phyloP scores from a whole-genome alignment of 495 filamentous ascomycete genomes.

The Penicillium mononematosum region DNA sequence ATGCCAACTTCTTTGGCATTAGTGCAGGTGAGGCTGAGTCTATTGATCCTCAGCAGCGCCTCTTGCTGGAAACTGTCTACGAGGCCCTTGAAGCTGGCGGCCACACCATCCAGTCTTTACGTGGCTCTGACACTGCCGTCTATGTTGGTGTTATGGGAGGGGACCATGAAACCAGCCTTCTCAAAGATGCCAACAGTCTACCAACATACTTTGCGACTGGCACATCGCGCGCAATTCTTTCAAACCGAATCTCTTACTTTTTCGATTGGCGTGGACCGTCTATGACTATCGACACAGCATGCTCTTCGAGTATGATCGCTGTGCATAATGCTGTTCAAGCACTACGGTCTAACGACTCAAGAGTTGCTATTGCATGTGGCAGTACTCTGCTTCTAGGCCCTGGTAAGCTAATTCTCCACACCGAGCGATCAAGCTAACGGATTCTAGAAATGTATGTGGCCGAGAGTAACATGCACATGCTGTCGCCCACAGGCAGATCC shows the following conservation, averaged over 20 bases:
- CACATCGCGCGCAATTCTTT: too few species aligned
- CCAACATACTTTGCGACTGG: background rate
- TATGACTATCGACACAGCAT: background rate
- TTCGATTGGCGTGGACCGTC: background rate
- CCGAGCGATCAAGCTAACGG: too few species aligned
- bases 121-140: too few species aligned
- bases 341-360: background rate
- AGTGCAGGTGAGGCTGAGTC: background rate
- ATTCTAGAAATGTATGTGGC: too few species aligned
- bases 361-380: background rate
- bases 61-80: constrained; percentile 3
- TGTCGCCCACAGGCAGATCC: too few species aligned
- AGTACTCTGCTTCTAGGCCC: constrained; percentile 8
- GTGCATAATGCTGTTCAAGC: background rate
- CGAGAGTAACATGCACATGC: too few species aligned
- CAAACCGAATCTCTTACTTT: background rate
- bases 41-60: constrained; percentile 9
- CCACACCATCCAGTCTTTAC: too few species aligned
- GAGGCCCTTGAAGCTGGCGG: constrained; percentile 3
- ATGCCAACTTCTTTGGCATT: constrained; percentile 8
- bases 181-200: too few species aligned
- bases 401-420: too few species aligned
- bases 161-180: too few species aligned
- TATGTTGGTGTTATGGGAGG: too few species aligned
- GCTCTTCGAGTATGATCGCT: background rate